Evolutionary conservation across 2,329 filamentous ascomycete genomes (phyloP), one percentile per base, ranked within the genome.

Genomic region (Fusarium veterinarium): DNA sequence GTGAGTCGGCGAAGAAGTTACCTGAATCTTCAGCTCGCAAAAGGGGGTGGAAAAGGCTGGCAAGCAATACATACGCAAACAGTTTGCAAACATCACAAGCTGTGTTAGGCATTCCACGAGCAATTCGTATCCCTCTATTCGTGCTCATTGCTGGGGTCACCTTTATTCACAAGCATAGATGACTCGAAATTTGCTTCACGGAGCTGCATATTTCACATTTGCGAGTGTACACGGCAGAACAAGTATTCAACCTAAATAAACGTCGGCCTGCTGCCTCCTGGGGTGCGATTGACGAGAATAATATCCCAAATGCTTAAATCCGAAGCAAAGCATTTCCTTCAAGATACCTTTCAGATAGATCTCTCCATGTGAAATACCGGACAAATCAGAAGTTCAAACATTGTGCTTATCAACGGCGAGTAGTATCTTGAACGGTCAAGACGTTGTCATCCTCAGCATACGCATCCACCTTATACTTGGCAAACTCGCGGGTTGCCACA

Each of bases 401-500:
- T 13, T 53, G 4, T 28, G 10, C 2, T 44, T 28, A 64, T 64
- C 30, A 64, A 14, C 13, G 28, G 16, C 20, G 40, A 10, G 16
- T 30, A 8, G 17, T 25, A 19, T 46, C 51, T 25, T 25, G 56
- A 13, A 65, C 12, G 4, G 60, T 71, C 37, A 70, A 51, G 20
- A 51, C 28, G 28, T 62, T 56, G 19, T 46, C 65, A 13, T 60
- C 49, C 28, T 61, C 57, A 3, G 74, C 71, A 37, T 76, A 75
- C 5, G 73, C 73, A 31, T 83, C 79, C 4, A 83, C 81, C 12
- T 81, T 77, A 2, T 78, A 80, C 31, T 59, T 71, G 3, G 79
- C 65, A 59, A 84, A 86, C 38, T 84, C 80, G 11, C 84, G 79
- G 5, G 84, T 82, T 5, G 81, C 68, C 7, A 83, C 77, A 40